These are phyloP conservation scores for Knoxia roxburghii DNA, from an alignment of 257 asterid species.

Conservation along the genomic window DNA sequence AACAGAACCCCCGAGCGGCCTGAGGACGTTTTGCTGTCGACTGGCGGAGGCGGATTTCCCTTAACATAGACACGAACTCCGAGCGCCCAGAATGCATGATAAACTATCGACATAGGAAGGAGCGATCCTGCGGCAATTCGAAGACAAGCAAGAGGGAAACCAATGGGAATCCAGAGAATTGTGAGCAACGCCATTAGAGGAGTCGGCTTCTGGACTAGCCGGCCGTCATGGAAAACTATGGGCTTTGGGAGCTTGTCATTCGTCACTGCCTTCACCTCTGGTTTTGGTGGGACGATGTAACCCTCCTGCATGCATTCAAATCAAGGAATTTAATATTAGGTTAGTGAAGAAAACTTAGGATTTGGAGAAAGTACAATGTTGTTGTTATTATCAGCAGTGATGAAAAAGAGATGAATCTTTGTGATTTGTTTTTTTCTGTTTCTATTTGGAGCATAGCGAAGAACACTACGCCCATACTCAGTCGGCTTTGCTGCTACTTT, in stretches of 20 bases:
- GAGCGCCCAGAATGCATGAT: slow-evolving; percentile 50
- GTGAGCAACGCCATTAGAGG: slow-evolving; percentile 43
- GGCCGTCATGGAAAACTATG: slow-evolving; percentile 62
- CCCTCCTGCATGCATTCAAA: slow-evolving; percentile 41
- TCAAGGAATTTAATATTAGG: too few relatives aligned
- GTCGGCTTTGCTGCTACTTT: too few relatives aligned
- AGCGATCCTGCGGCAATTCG: slow-evolving; percentile 54
- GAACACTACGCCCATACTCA: too few relatives aligned
- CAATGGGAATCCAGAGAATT: slow-evolving; percentile 55
- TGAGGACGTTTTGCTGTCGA: slow-evolving; percentile 10
- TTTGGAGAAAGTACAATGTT: not conserved
- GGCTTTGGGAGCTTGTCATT: slow-evolving; percentile 50
- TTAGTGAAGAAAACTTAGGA: too few relatives aligned
- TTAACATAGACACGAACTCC: slow-evolving; percentile 53
- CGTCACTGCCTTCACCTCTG: slow-evolving; percentile 37
- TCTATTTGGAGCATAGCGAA: too few relatives aligned
- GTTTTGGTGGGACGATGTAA: slow-evolving; percentile 47
- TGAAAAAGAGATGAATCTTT: too few relatives aligned
- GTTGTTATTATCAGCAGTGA: slow-evolving; percentile 6
- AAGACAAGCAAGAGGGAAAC: slow-evolving; percentile 47
- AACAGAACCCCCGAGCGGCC: slow-evolving; percentile 52
- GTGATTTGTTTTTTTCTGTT: too few relatives aligned
- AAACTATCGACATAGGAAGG: slow-evolving; percentile 50
- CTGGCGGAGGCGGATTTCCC: slow-evolving; percentile 49
- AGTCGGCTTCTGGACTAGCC: slow-evolving; percentile 49